phyloP scores from a whole-genome alignment of 768 basidiomycete species.

The Boletus edulis region DNA sequence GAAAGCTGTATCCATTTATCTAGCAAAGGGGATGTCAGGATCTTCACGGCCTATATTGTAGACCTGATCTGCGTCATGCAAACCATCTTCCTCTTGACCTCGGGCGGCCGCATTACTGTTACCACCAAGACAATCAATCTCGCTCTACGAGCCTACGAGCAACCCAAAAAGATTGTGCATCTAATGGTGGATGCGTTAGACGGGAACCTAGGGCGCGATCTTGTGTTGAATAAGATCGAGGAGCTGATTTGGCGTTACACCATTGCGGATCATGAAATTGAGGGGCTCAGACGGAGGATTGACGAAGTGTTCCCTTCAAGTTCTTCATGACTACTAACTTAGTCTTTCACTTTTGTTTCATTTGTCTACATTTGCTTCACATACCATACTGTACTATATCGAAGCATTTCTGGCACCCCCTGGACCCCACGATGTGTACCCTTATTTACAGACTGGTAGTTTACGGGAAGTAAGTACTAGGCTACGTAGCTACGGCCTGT shows the following conservation, averaged over 20 bases:
- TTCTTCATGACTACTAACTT: background rate
- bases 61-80: constrained; percentile 17
- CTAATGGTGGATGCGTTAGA: constrained; percentile 1
- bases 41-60: constrained; percentile 13
- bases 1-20: too few relatives aligned
- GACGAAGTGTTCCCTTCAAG: background rate
- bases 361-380: too few relatives aligned
- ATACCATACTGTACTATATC: too few relatives aligned
- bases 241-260: constrained; percentile 11
- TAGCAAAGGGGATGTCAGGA: constrained; percentile 7
- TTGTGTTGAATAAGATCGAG: constrained; percentile 13
- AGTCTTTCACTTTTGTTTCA: background rate
- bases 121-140: background rate
- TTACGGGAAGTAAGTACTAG: too few relatives aligned
- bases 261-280: constrained; percentile 2
- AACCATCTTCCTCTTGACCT: constrained; percentile 1
- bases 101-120: background rate
- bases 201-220: background rate
- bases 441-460: too few relatives aligned
- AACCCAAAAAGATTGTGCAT: background rate
- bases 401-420: too few relatives aligned
- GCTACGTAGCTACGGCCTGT: too few relatives aligned
- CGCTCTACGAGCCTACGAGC: constrained; percentile 1
- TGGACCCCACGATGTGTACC: too few relatives aligned
- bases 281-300: background rate